Base-by-base conservation (phyloP, 2,329 filamentous ascomycete species). In the Ophiocordyceps camponoti-leonardi region DNA sequence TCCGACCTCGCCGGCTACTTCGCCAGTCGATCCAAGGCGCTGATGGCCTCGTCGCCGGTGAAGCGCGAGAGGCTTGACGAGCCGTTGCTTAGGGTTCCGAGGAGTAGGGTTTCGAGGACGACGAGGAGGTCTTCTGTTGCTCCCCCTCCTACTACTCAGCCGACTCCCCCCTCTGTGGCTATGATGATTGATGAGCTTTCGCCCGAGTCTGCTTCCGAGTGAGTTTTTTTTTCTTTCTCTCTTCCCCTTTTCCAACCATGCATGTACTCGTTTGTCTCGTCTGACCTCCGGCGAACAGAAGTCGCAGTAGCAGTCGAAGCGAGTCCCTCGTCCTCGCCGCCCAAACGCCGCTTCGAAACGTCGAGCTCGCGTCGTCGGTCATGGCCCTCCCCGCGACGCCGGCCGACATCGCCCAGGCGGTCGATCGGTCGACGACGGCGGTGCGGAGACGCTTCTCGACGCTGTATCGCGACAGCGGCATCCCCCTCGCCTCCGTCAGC, bases 311-410 rank as follows among this genome's bases (percentile, higher is more conserved):
- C 23, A 26, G 23, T 26, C 23, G 23, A 26, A 26, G 23, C 23
- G 23, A 26, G 5, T 26, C 23, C 23, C 23, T 26, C 23, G 23
- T 26, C 23, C 23, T 26, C 52, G 54, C 72, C 49, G 56, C 67
- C 53, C 65, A 68, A 53, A 71, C 71, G 45, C 68, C 72, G 16
- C 66, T 62, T 22, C 73, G 72, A 53, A 68, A 68, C 41, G 60
- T 77, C 44, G 67, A 70, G 13, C 67, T 75, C 44, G 71, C 75
- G 48, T 61, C 68, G 49, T 58, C 67, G 47, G 79, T 76, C 55
- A 75, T 87, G 44, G 75, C 80, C n/a, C 69, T 93, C 44, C 86
- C 86, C 20, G 79, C 86, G 10, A 87, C 86, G 2, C 87, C 87
- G 6, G 80, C 83, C 39, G 78, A 83, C 49, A 79, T 94, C 33